Base-by-base conservation (phyloP, 202 grass and related monocot genomes). In the Brachypodium distachyon region DNA sequence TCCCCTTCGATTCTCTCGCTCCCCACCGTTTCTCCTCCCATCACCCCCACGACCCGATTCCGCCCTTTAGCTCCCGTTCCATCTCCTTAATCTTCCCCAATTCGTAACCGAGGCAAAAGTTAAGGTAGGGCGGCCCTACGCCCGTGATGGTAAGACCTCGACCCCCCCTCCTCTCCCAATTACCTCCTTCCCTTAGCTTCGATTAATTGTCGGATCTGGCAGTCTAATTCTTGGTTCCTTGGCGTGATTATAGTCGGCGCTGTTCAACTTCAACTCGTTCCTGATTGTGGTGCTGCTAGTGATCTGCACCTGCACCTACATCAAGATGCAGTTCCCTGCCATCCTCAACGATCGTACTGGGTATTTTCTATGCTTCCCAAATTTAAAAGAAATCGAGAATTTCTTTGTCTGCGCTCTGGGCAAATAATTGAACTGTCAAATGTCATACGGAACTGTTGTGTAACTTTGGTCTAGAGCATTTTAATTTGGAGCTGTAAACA, bases 261-360 rank as follows among this genome's bases (percentile, higher is more conserved):
- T 97, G 61, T 97, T 97, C 84, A 97, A 97, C 73, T 96, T 97
- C 76, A 86, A 97, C 57, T 93, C 93, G 12, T 97, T 97, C 83
- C 84, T 97, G 7, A 97, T 83, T 22, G 93, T 97, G 72, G 90
- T 97, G 59, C 73, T 97, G 76, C 87, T 97, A 37, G 79, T 92
- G 79, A 97, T 97, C 93, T 97, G 93, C 85, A 93, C 93, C 44
- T 97, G 90, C 55, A 86, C 89, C 72, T 97, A 97, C 76, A 70
- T 97, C 79, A 97, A 90, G 93, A 90, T 90, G 67, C 93, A 97
- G 76, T 97, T 97, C 79, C 90, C 93, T 7, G 83, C 87, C 36
- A 87, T 97, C 68, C 93, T 97, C 65, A 91, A 90, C 81, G 82
- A 83, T 29, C 88, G 86, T 66, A 97, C 90, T 3, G 93, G 93